Base-by-base conservation (phyloP, 257 asterid species). In the Asclepias syriaca region DNA sequence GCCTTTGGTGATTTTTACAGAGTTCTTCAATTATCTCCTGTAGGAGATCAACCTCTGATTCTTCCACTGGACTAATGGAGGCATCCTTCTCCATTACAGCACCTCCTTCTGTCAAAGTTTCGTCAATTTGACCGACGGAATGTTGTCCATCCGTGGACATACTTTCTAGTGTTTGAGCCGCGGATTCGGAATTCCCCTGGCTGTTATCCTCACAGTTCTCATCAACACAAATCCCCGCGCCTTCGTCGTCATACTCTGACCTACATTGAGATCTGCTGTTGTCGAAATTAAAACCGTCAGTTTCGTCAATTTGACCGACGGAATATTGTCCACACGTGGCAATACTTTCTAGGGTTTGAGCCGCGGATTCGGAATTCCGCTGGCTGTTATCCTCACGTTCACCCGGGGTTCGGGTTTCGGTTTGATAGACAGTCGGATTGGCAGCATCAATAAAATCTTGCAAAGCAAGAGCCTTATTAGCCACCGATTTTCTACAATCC, bases 371-470 rank as follows among this genome's bases (percentile, higher is more conserved):
- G 13, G n/a, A 39, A 59, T 27, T 29, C 65, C 4, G 65, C 15
- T 59, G n/a, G n/a, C n/a, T 27, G 16, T 24, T 18, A 14, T 59
- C 65, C 40, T 59, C 14, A 8, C 13, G 32, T 59, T 59, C 50
- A 0, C 34, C 53, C 12, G 7, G 53, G 4, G 15, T 34, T 6
- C 14, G 81, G 50, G 19, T 54, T 66, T 67, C 73, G 51, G 21
- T 39, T 70, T 18, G 75, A 45, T 37, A 57, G 1, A 14, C 21
- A 4, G 57, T n/a, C 1, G 18, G 18, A 66, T 70, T 85, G 16
- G 85, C 72, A 1, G 88, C 76, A 67, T 93, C 98, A 9, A 90
- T 72, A 65, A 66, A 81, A 60, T 93, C 98, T 70, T 91, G 98
- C 84, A 91, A 63, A 1, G 84, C 81, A 40, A 93, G 84, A 4